Percentiles rank a stretch among this genome's conserved stretches.
Evolutionary conservation across 2,329 filamentous ascomycete genomes (phyloP).

Genomic region (Colletotrichum cordylinicola): DNA sequence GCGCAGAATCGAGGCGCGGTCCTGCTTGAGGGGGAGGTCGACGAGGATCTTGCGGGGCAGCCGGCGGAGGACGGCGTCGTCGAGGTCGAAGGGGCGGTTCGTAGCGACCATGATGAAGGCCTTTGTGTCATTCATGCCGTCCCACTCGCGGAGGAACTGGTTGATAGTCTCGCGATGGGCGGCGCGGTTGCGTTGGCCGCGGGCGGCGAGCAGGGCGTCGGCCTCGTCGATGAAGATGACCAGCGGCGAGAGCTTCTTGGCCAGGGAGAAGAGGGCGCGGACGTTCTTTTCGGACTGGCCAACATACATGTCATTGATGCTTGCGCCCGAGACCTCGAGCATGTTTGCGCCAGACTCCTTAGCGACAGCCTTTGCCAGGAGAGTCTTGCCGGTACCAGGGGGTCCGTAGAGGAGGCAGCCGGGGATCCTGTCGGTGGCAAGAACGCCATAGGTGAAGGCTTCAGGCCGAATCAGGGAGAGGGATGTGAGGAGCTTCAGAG

Average conservation of each 20-base stretch:
- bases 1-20: constrained; percentile 71
- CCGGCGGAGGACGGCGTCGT: constrained; percentile 83
- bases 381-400: constrained; percentile 79
- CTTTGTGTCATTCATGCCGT: constrained; percentile 81
- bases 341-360: constrained; percentile 72
- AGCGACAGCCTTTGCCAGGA: constrained; percentile 72
- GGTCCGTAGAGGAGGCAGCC: constrained; percentile 89
- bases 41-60: constrained; percentile 76
- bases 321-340: constrained; percentile 90
- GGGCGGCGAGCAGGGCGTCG: constrained; percentile 86
- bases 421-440: constrained; percentile 89
- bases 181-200: constrained; percentile 70
- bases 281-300: constrained; percentile 98
- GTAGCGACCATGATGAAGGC: constrained; percentile 99
- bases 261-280: constrained; percentile 86
- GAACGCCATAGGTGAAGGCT: constrained; percentile 94
- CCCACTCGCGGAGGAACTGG: constrained; percentile 96
- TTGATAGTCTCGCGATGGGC: constrained; percentile 91
- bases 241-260: constrained; percentile 88
- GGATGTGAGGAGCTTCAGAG: constrained; percentile 87
- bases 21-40: constrained; percentile 71
- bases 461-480: constrained; percentile 87
- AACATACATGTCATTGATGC: constrained; percentile 95
- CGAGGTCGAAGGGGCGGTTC: constrained; percentile 93
- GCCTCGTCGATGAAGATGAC: constrained; percentile 98